Evolutionary conservation across 441 rosid genomes (phyloP), one percentile per base, ranked within the genome.

Genomic region (Melastoma candidum): DNA sequence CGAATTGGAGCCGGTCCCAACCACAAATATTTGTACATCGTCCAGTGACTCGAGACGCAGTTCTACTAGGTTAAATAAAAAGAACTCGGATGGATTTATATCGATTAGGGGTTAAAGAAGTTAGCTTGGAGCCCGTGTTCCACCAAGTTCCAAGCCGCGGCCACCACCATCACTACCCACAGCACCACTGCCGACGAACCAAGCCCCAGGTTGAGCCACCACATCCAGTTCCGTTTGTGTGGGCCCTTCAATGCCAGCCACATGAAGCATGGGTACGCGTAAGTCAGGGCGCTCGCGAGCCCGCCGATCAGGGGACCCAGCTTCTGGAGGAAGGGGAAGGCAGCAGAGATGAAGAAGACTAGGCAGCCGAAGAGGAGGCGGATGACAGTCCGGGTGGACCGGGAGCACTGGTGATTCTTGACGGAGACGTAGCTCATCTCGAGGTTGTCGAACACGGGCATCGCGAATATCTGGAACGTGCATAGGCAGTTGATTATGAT

Each of bases 191-290:
- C 90, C 1, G 68, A 43, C 51, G 72, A 68, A 12, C 83, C 85
- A 12, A 82, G 71, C 14, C 60, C 69, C 24, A 72, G 3, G 56
- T 79, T 79, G 44, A 79, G 48, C 51, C 67, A 65, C 83, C 83
- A 70, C 65, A 62, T 47, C 5, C 2, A 25, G 4, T 73, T 27
- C 44, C 14, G 27, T 1, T 1, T n/a, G 2, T 25, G 24, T 0
- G 69, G 68, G 27, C 48, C 67, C 54, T 53, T 65, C 45, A 80
- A 68, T 0, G 48, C 54, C 58, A 71, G 59, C 80, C 85, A 76
- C 77, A 82, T 79, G 64, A 82, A 75, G 69, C 89, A 77, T 1
- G 85, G 85, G 49, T 75, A 80, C 0, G 57, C 73, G 25, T 56
- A 77, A 5, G 83, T 72, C 46, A 79, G 26, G 2, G 80, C 78